Conservation (phyloP, 2,329 filamentous ascomycete species). For the Cladophialophora exuberans region DNA sequence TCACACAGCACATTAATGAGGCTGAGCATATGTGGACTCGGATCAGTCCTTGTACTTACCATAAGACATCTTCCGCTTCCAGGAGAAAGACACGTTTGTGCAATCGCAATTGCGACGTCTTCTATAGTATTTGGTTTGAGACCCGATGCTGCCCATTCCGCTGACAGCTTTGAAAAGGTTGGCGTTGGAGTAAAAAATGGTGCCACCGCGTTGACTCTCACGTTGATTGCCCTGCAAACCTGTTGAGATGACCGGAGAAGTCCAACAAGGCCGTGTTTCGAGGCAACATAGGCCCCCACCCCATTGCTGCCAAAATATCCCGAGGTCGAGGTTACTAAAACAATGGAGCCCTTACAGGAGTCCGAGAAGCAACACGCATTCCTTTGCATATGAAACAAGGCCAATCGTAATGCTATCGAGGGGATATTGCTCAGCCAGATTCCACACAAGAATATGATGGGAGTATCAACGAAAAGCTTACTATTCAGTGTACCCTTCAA, state of each 20-base stretch:
- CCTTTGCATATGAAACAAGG: slow-evolving; percentile 11
- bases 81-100: slow-evolving; percentile 22
- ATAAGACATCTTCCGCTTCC: slow-evolving; percentile 12
- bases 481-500: slow-evolving; percentile 51
- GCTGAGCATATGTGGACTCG: no score
- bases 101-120: slow-evolving; percentile 49
- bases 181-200: slow-evolving; percentile 54
- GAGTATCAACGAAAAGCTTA: slow-evolving; percentile 39
- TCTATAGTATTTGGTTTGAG: slow-evolving; percentile 47
- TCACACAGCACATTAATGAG: not conserved
- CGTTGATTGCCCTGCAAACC: slow-evolving; percentile 39
- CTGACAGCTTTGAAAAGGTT: slow-evolving; percentile 45
- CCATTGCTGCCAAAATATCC: slow-evolving; percentile 50
- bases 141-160: slow-evolving; percentile 43
- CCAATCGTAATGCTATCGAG: slow-evolving; percentile 28
- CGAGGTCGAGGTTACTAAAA: slow-evolving; percentile 47
- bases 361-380: not conserved
- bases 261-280: slow-evolving; percentile 49
- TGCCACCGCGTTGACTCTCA: slow-evolving; percentile 53
- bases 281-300: slow-evolving; percentile 47
- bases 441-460: no score
- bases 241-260: slow-evolving; percentile 44
- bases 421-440: slow-evolving; percentile 24
- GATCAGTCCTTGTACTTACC: no score
- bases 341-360: slow-evolving; percentile 41